phyloP scores from a whole-genome alignment of 305 asterid genomes.

The Fraxinus sp. region DNA sequence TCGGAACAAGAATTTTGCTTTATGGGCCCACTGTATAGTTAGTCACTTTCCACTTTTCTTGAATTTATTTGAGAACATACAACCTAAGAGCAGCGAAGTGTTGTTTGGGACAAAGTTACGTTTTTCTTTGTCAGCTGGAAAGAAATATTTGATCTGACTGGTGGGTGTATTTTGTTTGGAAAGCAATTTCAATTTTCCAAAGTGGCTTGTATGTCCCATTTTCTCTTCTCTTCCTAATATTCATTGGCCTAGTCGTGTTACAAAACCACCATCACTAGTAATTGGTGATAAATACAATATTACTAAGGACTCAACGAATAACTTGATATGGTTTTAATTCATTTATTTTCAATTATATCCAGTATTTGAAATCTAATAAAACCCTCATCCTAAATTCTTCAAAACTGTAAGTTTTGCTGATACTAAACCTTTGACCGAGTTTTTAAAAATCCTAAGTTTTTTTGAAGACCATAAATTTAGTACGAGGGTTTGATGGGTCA shows the following conservation, averaged over 20 bases:
- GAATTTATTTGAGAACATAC: neutral
- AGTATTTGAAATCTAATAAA: no score
- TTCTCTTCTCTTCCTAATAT: neutral
- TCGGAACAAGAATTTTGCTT: conserved; percentile 31
- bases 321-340: no score
- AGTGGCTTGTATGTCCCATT: neutral
- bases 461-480: no score
- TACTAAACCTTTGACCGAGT: no score
- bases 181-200: neutral
- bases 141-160: conserved; percentile 9
- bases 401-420: no score
- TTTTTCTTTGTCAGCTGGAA: conserved; percentile 37
- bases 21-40: conserved; percentile 32
- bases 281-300: no score
- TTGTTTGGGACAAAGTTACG: conserved; percentile 37
- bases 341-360: no score
- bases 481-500: no score
- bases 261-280: neutral
- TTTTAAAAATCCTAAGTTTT: no score
- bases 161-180: conserved; percentile 11
- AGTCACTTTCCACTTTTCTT: conserved; percentile 43
- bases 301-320: no score
- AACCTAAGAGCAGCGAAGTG: conserved; percentile 31
- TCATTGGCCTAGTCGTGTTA: neutral
- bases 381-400: neutral